Conservation (phyloP, 768 basidiomycete genomes). For the Lepiota brunneoincarnata region DNA sequence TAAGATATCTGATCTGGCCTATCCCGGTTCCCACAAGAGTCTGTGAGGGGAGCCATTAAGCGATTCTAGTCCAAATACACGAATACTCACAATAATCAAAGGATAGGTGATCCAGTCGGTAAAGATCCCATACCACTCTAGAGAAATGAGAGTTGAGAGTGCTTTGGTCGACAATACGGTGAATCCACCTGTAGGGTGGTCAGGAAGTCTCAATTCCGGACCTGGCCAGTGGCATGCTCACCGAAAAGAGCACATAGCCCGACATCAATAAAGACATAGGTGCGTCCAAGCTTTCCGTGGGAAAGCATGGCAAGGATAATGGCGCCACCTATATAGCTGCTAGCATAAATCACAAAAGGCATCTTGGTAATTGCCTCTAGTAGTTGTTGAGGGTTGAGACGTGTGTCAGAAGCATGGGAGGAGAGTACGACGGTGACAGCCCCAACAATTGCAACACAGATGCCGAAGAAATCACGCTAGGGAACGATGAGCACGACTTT, state of each 20-base stretch:
- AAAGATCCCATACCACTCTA: slow-evolving; percentile 76
- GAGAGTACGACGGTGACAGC: slow-evolving; percentile 92
- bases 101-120: slow-evolving; percentile 83
- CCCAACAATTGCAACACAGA: slow-evolving; percentile 79
- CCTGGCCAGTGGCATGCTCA: slow-evolving; percentile 23
- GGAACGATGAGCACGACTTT: slow-evolving; percentile 15
- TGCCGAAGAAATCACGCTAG: slow-evolving; percentile 76
- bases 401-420: slow-evolving; percentile 66
- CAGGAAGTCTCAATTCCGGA: neutral
- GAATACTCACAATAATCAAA: slow-evolving; percentile 57
- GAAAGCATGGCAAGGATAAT: slow-evolving; percentile 65
- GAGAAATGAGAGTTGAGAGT: slow-evolving; percentile 79
- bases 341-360: slow-evolving; percentile 74
- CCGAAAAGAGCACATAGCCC: slow-evolving; percentile 86
- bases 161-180: slow-evolving; percentile 95
- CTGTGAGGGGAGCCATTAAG: slow-evolving; percentile 29
- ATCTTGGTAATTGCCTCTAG: slow-evolving; percentile 66
- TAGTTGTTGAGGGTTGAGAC: slow-evolving; percentile 66
- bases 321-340: slow-evolving; percentile 56
- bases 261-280: slow-evolving; percentile 81
- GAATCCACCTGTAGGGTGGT: slow-evolving; percentile 67
- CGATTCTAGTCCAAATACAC: neutral
- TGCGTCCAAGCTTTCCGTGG: slow-evolving; percentile 56
- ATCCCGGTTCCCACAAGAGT: slow-evolving; percentile 72
- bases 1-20: slow-evolving; percentile 83